Percentiles rank a stretch among this genome's conserved stretches.
phyloP scores from a whole-genome alignment of 768 basidiomycete genomes.

The Gymnopilus dilepis region DNA sequence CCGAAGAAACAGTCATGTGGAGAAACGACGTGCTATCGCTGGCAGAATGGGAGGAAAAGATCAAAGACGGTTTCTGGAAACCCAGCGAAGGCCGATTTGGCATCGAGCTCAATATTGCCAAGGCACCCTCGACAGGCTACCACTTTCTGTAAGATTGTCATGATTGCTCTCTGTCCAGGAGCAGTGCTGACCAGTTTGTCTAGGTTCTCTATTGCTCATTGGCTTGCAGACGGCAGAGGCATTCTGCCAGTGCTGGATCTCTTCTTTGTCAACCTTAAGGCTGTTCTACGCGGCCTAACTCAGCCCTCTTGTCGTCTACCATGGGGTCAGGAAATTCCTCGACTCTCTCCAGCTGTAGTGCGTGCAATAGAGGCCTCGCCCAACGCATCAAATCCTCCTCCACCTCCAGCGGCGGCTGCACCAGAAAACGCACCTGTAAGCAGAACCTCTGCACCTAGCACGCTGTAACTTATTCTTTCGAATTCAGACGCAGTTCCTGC shows the following conservation, averaged over 20 bases:
- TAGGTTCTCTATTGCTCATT: conserved; percentile 5
- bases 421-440: not conserved
- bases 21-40: not conserved
- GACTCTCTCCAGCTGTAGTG: not conserved
- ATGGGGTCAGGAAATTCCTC: conserved; percentile 1
- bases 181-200: not conserved
- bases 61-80: not conserved
- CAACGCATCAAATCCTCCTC: not conserved
- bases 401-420: not conserved
- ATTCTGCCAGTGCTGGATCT: not conserved
- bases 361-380: not conserved
- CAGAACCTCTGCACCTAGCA: not conserved
- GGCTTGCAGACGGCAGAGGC: conserved; percentile 5
- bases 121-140: not conserved
- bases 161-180: too few species aligned
- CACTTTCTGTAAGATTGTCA: conserved; percentile 1
- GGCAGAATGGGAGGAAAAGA: conserved; percentile 4
- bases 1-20: not conserved
- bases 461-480: not conserved
- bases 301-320: not conserved
- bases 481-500: not conserved
- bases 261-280: not conserved
- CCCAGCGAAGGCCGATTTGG: conserved; percentile 2
- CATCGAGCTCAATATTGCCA: not conserved
- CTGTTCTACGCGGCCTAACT: not conserved